Base-by-base conservation (phyloP, 2,329 filamentous ascomycete species). In the Clonostachys chloroleuca region DNA sequence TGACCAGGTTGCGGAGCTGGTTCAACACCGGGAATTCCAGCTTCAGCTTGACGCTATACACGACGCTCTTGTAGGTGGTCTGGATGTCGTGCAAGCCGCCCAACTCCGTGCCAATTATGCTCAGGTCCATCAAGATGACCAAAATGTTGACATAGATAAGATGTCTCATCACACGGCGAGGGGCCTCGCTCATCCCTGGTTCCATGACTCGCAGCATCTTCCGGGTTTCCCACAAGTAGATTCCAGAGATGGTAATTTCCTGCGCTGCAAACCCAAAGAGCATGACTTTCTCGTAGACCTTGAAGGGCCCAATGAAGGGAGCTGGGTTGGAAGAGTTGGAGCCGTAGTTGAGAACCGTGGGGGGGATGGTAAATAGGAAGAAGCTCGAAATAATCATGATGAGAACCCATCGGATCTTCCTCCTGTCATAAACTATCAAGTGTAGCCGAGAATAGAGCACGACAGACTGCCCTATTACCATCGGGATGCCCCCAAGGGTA, bases 401-500 rank as follows among this genome's bases (percentile, higher is more conserved):
- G 49, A 84, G 82, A 72, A 83, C 78, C 49, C 54, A 64, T 3
- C 80, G 66, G 0, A 78, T 72, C 10, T 73, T 58, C 4, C 61
- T 59, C 9, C 69, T 44, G 67, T 78, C 73, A n/a, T 69, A 70
- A 3, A 78, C 65, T n/a, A 84, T 69, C 5, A 84, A 67, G 55
- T 83, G 77, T 1, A 84, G 69, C 5, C 80, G 72, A 3, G 78
- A 83, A 64, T 80, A 84, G 3, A 84, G 65, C 2, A 84, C 80
- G 12, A 82, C 52, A 0, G 73, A 73, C 56, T 81, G 77, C 0
- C 79, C 80, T 5, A 77, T 80, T 2, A 83, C 72, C 76, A 83
- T 81, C 4, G 47, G 46, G 16, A 48, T 47, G 55, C 56, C 57
- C 9, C 48, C 48, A 5, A 52, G 17, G 34, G 37, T 37, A 36